Evolutionary conservation across 1,284 basidiomycete genomes (phyloP).

Genomic region (Austropuccinia psidii): DNA sequence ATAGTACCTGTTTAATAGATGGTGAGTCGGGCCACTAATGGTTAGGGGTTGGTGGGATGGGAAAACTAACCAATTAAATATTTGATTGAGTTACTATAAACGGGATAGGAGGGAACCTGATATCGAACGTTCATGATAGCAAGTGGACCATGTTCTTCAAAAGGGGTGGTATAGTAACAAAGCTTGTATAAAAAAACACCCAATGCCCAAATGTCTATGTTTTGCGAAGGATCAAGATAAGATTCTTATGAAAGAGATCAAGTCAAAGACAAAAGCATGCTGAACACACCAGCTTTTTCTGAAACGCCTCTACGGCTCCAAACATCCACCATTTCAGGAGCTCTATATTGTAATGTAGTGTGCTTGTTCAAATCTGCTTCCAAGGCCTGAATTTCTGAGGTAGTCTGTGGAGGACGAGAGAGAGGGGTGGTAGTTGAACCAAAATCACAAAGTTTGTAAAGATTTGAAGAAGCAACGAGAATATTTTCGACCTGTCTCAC

Average conservation of each 20-base stretch:
- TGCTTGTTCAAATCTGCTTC: slow-evolving; percentile 89
- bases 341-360: slow-evolving; percentile 89
- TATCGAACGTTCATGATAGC: slow-evolving; percentile 97
- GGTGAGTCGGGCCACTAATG: not conserved
- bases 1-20: slow-evolving; percentile 37
- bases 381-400: slow-evolving; percentile 71
- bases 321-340: slow-evolving; percentile 96
- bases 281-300: slow-evolving; percentile 63
- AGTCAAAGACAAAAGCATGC: not conserved
- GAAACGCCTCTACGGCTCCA: slow-evolving; percentile 73
- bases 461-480: slow-evolving; percentile 63
- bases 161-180: slow-evolving; percentile 98
- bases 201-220: slow-evolving; percentile 63
- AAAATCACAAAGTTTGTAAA: slow-evolving; percentile 97
- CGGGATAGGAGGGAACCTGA: slow-evolving; percentile 81
- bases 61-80: slow-evolving; percentile 66
- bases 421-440: slow-evolving; percentile 78
- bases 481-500: slow-evolving; percentile 76
- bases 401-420: slow-evolving; percentile 60
- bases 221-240: not conserved
- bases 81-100: slow-evolving; percentile 80
- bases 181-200: slow-evolving; percentile 70
- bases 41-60: not conserved
- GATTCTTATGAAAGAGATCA: not conserved
- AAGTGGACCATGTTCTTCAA: slow-evolving; percentile 90